These are phyloP conservation scores for Sclerotinia nivalis DNA, from an alignment of 2,329 filamentous ascomycete genomes.

Conservation along the genomic window DNA sequence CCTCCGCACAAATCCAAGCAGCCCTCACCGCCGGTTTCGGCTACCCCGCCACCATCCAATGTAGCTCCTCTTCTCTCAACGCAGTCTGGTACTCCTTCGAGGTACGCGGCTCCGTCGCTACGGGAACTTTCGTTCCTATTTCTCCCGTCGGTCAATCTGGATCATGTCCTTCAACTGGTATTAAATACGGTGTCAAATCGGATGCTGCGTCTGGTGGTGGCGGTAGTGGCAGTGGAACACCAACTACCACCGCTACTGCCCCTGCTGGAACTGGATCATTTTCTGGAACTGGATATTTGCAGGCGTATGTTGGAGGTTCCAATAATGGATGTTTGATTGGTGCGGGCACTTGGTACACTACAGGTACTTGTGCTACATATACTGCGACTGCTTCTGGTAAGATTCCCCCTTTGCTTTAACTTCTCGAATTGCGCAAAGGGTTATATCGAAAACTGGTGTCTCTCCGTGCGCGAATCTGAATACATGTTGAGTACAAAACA, in stretches of 20 bases:
- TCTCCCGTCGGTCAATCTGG: conserved; percentile 27
- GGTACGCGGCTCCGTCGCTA: conserved; percentile 53
- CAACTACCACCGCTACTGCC: conserved; percentile 41
- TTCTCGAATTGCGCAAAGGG: neutral
- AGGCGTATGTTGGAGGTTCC: conserved; percentile 53
- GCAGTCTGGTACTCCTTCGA: conserved; percentile 58
- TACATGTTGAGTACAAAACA: neutral
- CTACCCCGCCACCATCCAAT: conserved; percentile 49
- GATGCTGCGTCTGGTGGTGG: conserved; percentile 28
- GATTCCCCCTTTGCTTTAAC: neutral
- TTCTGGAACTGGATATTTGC: conserved; percentile 59
- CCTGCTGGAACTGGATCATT: conserved; percentile 42
- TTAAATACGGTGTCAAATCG: conserved; percentile 55
- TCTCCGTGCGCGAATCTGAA: neutral
- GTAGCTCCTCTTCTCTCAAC: conserved; percentile 48
- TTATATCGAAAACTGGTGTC: too few species aligned
- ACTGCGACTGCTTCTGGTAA: conserved; percentile 56
- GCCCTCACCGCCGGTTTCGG: conserved; percentile 50
- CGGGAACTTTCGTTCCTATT: conserved; percentile 49
- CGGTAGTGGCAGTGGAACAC: conserved; percentile 40
- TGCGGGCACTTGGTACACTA: conserved; percentile 65
- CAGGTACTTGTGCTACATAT: conserved; percentile 67
- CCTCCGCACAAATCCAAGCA: conserved; percentile 46
- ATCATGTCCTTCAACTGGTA: conserved; percentile 58
- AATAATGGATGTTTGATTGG: conserved; percentile 66